A percentile compares a stretch with the other conserved stretches of the same genome.
Conservation (phyloP, 2,329 filamentous ascomycete species). For the Colletotrichum sp. region DNA sequence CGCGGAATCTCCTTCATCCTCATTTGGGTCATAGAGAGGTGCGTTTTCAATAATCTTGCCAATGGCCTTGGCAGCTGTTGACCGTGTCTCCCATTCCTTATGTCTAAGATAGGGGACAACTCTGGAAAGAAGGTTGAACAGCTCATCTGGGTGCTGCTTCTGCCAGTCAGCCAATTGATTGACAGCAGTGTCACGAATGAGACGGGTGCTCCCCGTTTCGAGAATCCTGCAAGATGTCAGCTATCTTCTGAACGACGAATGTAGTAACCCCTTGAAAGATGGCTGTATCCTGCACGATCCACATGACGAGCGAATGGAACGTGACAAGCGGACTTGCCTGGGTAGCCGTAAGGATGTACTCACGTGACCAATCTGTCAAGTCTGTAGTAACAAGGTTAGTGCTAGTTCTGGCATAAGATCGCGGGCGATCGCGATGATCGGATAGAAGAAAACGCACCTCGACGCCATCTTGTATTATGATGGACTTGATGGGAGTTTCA, state of each 20-base stretch:
- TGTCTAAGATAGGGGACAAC: slow-evolving; percentile 96
- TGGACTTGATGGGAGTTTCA: slow-evolving; percentile 23
- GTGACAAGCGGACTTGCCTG: neutral
- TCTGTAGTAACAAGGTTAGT: slow-evolving; percentile 52
- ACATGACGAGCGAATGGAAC: neutral
- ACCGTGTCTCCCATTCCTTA: slow-evolving; percentile 96
- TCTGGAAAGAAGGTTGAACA: slow-evolving; percentile 92
- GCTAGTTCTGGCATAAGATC: neutral
- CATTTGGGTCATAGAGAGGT: slow-evolving; percentile 86
- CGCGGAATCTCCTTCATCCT: slow-evolving; percentile 61
- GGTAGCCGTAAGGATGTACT: slow-evolving; percentile 45
- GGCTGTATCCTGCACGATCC: neutral
- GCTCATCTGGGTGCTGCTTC: slow-evolving; percentile 95
- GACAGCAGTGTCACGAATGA: slow-evolving; percentile 96
- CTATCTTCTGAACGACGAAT: neutral
- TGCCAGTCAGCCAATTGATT: slow-evolving; percentile 97
- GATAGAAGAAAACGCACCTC: slow-evolving; percentile 43
- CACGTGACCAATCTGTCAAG: slow-evolving; percentile 88
- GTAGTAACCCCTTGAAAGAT: neutral
- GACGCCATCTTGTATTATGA: slow-evolving; percentile 58
- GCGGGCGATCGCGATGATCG: neutral
- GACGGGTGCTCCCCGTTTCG: slow-evolving; percentile 93
- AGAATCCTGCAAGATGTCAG: slow-evolving; percentile 69
- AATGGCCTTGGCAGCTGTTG: slow-evolving; percentile 90
- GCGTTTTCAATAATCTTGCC: slow-evolving; percentile 94